A percentile compares a stretch with the other conserved stretches of the same genome.
Evolutionary conservation across 345 rosid species (phyloP).

Genomic region (Trapa incisa): DNA sequence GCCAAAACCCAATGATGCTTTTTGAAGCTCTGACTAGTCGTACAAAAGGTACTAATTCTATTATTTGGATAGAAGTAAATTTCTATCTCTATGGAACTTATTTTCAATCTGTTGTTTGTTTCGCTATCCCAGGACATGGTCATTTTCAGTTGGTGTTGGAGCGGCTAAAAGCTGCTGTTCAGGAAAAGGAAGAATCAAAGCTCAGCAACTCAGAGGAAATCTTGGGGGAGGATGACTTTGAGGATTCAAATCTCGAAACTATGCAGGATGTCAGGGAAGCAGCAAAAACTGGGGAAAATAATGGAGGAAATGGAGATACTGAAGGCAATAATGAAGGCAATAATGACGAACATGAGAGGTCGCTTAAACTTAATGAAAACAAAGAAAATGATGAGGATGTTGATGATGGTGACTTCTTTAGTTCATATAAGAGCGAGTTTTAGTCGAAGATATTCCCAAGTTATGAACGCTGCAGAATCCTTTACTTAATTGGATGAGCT

Average conservation of each 20-base stretch:
- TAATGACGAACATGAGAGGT: not conserved
- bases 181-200: conserved; percentile 23
- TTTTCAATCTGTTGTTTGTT: not conserved
- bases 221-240: conserved; percentile 22
- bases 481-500: too few species aligned
- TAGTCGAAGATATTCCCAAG: not conserved
- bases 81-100: not conserved
- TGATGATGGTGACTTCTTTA: conserved; percentile 7
- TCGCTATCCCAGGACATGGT: conserved; percentile 35
- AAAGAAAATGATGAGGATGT: not conserved
- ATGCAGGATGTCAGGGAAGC: conserved; percentile 6
- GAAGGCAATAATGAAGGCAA: conserved; percentile 3
- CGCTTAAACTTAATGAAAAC: not conserved
- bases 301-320: not conserved
- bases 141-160: conserved; percentile 50
- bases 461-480: not conserved
- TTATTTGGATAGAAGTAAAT: not conserved
- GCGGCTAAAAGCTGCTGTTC: conserved; percentile 40
- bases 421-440: conserved; percentile 9
- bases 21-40: conserved; percentile 48
- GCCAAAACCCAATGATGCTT: conserved; percentile 42
- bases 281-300: not conserved
- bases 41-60: conserved; percentile 27
- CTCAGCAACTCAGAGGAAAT: conserved; percentile 23
- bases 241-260: conserved; percentile 20